phyloP scores from a whole-genome alignment of 331 rosid genomes.

The Malus hybrid region DNA sequence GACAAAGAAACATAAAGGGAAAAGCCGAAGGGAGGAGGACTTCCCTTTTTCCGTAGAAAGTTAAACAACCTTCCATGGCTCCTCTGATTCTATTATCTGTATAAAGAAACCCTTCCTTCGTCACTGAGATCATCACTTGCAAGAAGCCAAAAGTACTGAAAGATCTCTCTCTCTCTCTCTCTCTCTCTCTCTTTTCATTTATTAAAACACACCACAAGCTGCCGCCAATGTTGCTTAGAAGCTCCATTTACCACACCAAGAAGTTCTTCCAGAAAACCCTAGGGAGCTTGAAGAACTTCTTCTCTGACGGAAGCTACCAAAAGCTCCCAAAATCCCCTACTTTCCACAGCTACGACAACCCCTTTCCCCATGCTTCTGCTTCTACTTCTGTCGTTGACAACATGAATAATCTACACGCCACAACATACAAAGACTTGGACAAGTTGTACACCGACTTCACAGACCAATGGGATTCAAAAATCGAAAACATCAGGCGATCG shows the following conservation, averaged over 20 bases:
- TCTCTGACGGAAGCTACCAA: constrained; percentile 42
- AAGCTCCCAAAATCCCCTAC: constrained; percentile 62
- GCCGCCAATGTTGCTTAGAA: constrained; percentile 54
- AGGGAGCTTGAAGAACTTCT: constrained; percentile 56
- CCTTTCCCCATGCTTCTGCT: background rate
- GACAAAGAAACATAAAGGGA: constrained; percentile 22
- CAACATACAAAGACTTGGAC: constrained; percentile 28
- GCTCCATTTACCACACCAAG: constrained; percentile 62
- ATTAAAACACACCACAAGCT: background rate
- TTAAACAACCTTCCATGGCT: constrained; percentile 33
- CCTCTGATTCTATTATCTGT: constrained; percentile 23
- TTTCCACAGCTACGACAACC: background rate
- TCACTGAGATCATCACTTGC: constrained; percentile 21
- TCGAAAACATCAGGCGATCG: constrained; percentile 2
- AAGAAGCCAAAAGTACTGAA: constrained; percentile 13
- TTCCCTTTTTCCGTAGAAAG: constrained; percentile 11
- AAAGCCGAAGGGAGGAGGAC: constrained; percentile 6
- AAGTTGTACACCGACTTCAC: constrained; percentile 28
- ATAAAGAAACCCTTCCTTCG: constrained; percentile 27
- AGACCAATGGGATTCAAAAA: constrained; percentile 30
- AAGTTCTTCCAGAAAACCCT: constrained; percentile 65
- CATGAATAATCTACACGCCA: background rate
- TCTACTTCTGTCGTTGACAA: background rate
- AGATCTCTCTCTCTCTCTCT: background rate
- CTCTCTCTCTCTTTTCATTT: background rate